Percentiles rank a stretch among this genome's conserved stretches.
Evolutionary conservation across 164 flowering plant genomes (phyloP).

Genomic region (Sextonia rubra): DNA sequence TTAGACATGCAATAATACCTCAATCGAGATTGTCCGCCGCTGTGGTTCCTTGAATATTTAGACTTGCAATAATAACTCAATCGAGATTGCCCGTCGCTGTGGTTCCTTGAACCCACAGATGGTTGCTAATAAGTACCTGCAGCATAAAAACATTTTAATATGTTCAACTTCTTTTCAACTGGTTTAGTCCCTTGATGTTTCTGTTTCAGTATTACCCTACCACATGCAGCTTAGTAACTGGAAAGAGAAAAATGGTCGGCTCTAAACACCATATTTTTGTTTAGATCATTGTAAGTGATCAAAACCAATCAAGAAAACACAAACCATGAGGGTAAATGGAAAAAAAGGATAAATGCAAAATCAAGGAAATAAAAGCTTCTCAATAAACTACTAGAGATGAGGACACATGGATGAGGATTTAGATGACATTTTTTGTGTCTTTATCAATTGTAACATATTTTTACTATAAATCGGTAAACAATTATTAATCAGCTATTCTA

Average conservation of each 20-base stretch:
- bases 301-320: too few relatives aligned
- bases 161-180: neutral
- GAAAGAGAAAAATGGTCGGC: neutral
- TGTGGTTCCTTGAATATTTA: too few relatives aligned
- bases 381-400: neutral
- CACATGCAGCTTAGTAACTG: too few relatives aligned
- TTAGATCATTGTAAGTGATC: neutral
- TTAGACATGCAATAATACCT: constrained; percentile 23
- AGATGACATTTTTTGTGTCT: neutral
- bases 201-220: neutral
- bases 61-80: too few relatives aligned
- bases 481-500: too few relatives aligned
- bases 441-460: neutral
- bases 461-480: too few relatives aligned
- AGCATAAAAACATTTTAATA: constrained; percentile 2
- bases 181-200: too few relatives aligned
- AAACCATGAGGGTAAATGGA: too few relatives aligned
- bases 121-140: constrained; percentile 65
- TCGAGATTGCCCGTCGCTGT: constrained; percentile 71
- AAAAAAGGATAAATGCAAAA: neutral
- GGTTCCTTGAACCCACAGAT: constrained; percentile 57
- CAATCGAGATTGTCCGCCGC: too few relatives aligned
- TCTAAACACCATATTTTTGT: neutral
- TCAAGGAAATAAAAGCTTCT: neutral
- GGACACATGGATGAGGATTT: neutral